Percentiles rank a stretch among this genome's conserved stretches.
phyloP scores from a whole-genome alignment of 73 alveolate species.

The Paramecium pentaurelia region DNA sequence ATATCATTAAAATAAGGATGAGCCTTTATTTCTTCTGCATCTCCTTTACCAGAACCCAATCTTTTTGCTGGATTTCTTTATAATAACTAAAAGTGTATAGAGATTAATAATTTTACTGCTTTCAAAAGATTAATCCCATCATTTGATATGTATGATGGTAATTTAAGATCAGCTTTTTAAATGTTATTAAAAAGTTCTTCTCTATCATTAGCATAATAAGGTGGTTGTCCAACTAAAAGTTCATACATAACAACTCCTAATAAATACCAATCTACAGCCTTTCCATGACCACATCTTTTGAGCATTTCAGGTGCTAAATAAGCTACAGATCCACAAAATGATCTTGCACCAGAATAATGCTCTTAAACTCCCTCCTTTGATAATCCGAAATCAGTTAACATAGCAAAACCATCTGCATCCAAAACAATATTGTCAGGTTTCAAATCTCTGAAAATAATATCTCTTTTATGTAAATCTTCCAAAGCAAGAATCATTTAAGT shows the following conservation, averaged over 20 bases:
- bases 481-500: conserved; percentile 85
- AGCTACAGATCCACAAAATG: conserved; percentile 91
- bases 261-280: conserved; percentile 77
- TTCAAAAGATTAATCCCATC: conserved; percentile 65
- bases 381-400: conserved; percentile 93
- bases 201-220: conserved; percentile 67
- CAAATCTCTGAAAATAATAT: conserved; percentile 89
- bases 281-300: conserved; percentile 73
- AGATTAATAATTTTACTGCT: background rate
- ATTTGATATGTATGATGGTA: conserved; percentile 68
- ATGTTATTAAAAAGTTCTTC: conserved; percentile 71
- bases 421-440: conserved; percentile 93
- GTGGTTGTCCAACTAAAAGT: conserved; percentile 77
- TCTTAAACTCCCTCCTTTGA: conserved; percentile 91
- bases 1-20: conserved; percentile 67
- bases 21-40: conserved; percentile 75
- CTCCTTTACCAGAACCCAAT: conserved; percentile 91
- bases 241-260: conserved; percentile 79
- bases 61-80: conserved; percentile 67
- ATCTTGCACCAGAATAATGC: conserved; percentile 75
- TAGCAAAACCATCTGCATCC: conserved; percentile 93
- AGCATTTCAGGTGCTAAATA: conserved; percentile 85
- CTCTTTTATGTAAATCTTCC: conserved; percentile 87
- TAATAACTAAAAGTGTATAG: background rate
- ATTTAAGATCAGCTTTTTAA: conserved; percentile 69